Evolutionary conservation across 176 grass and related monocot species (phyloP).

Genomic region (Avena sativa): DNA sequence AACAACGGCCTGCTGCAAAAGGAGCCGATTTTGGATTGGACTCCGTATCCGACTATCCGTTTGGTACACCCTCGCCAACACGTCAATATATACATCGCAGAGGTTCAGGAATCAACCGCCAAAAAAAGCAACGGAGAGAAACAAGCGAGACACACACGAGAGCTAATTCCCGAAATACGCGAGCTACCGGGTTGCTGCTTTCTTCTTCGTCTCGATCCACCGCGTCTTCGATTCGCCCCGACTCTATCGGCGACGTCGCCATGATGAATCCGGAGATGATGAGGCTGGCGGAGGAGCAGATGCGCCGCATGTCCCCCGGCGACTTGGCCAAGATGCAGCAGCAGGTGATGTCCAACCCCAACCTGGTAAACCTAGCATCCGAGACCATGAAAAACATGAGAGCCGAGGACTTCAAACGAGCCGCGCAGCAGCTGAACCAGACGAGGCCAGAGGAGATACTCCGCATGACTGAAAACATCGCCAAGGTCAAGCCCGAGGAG

Average conservation of each 20-base stretch:
- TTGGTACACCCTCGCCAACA: neutral
- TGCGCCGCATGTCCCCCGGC: slow-evolving; percentile 79
- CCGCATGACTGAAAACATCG: slow-evolving; percentile 63
- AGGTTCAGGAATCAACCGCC: neutral
- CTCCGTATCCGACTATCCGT: neutral
- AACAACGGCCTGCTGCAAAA: neutral
- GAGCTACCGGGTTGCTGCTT: neutral
- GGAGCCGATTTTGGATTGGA: neutral
- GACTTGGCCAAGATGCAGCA: slow-evolving; percentile 83
- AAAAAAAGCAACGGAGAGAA: neutral
- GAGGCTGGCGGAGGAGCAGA: slow-evolving; percentile 92
- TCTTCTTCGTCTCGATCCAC: neutral
- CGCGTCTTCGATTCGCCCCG: neutral
- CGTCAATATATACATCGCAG: neutral
- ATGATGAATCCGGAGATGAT: slow-evolving; percentile 93
- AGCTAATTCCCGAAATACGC: neutral
- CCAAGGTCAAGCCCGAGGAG: slow-evolving; percentile 73
- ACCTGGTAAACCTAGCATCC: slow-evolving; percentile 73
- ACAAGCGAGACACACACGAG: neutral
- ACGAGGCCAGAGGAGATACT: slow-evolving; percentile 81
- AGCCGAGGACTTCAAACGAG: slow-evolving; percentile 70
- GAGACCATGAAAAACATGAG: slow-evolving; percentile 92
- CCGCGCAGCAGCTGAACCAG: slow-evolving; percentile 75
- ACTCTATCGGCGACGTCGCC: neutral
- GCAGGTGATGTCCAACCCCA: slow-evolving; percentile 91